phyloP scores from a whole-genome alignment of 306 rosid species.

The Inga laurina region DNA sequence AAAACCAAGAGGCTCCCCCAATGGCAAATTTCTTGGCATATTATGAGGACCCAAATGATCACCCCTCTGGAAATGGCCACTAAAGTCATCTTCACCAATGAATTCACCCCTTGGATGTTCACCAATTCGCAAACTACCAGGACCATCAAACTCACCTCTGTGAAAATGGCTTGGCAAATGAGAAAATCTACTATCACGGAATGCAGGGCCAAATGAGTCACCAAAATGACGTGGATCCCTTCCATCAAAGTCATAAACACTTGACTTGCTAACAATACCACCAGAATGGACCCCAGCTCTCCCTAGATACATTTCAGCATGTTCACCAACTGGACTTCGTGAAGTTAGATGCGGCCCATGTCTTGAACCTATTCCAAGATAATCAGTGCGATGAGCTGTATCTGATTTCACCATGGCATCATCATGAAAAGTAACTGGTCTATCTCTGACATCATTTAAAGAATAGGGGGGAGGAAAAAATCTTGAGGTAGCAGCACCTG shows the following conservation, averaged over 20 bases:
- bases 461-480: constrained; percentile 8
- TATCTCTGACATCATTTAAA: constrained; percentile 51
- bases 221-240: constrained; percentile 67
- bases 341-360: constrained; percentile 57
- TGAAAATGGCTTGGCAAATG: constrained; percentile 61
- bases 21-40: constrained; percentile 59
- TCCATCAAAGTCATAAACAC: constrained; percentile 73
- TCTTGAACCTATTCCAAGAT: constrained; percentile 60
- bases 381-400: constrained; percentile 51
- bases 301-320: constrained; percentile 48
- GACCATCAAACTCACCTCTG: constrained; percentile 78
- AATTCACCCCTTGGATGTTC: constrained; percentile 67
- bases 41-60: constrained; percentile 74
- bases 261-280: constrained; percentile 48
- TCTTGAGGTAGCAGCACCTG: constrained; percentile 11
- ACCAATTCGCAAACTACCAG: constrained; percentile 65
- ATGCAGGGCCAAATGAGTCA: constrained; percentile 54
- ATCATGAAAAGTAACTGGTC: constrained; percentile 53
- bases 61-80: constrained; percentile 57
- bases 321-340: constrained; percentile 72
- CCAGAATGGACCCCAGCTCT: constrained; percentile 51
- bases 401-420: constrained; percentile 54
- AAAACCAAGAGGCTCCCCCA: constrained; percentile 69
- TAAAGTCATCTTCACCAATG: constrained; percentile 61
- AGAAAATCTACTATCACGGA: constrained; percentile 69